Evolutionary conservation across 2,329 filamentous ascomycete species (phyloP).

Genomic region (Aspergillus intermedius): DNA sequence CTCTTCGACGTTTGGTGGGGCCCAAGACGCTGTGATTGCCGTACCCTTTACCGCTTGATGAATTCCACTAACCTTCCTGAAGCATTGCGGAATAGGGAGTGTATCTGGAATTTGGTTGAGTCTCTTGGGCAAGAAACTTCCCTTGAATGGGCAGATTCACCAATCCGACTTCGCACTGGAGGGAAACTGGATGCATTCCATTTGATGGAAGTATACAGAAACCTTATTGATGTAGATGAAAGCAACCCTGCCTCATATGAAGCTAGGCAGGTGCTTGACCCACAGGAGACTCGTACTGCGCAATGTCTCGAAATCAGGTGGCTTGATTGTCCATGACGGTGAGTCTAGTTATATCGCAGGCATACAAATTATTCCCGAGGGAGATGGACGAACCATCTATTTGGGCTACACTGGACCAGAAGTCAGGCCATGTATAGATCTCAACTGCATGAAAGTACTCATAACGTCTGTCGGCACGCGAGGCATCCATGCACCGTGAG

Average conservation of each 20-base stretch:
- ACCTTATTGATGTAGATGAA: neutral
- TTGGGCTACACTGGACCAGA: neutral
- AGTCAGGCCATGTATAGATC: neutral
- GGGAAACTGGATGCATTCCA: neutral
- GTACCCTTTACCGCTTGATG: neutral
- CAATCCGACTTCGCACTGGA: neutral
- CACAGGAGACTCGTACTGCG: neutral
- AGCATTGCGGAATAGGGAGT: neutral
- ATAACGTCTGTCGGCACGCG: slow-evolving; percentile 4
- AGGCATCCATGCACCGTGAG: slow-evolving; percentile 4
- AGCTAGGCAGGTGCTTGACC: no score
- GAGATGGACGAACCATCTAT: neutral
- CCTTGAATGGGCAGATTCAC: neutral
- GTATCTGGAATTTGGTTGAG: neutral
- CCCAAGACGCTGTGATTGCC: slow-evolving; percentile 4
- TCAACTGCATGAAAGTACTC: neutral
- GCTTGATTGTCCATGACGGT: neutral
- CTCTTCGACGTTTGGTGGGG: slow-evolving; percentile 4
- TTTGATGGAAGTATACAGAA: neutral
- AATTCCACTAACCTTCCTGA: slow-evolving; percentile 3
- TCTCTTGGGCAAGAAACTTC: neutral
- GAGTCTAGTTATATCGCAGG: slow-evolving; percentile 2
- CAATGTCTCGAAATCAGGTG: neutral
- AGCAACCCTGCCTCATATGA: no score
- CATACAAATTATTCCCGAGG: slow-evolving; percentile 4